phyloP scores from a whole-genome alignment of 2,329 filamentous ascomycete genomes.

The Mycosphaerella sp. region DNA sequence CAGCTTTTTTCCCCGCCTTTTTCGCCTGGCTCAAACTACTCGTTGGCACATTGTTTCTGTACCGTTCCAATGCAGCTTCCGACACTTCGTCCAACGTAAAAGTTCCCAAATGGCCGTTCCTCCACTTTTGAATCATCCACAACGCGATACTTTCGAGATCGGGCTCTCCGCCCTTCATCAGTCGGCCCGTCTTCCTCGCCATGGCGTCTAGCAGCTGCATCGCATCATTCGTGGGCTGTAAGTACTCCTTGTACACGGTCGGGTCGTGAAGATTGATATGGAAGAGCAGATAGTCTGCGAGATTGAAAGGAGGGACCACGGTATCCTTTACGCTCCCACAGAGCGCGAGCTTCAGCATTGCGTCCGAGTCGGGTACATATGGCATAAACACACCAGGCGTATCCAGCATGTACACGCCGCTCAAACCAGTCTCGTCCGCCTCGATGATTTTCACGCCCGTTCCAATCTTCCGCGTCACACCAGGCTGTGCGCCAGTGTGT shows the following conservation, averaged over 20 bases:
- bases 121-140: slow-evolving; percentile 77
- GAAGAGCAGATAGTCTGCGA: slow-evolving; percentile 88
- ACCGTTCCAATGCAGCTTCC: slow-evolving; percentile 52
- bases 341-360: slow-evolving; percentile 92
- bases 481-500: slow-evolving; percentile 76
- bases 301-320: slow-evolving; percentile 65
- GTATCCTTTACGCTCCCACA: slow-evolving; percentile 88
- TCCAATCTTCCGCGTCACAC: slow-evolving; percentile 78
- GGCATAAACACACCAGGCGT: slow-evolving; percentile 95
- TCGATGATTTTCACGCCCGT: slow-evolving; percentile 71
- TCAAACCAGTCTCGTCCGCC: slow-evolving; percentile 45
- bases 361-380: slow-evolving; percentile 74
- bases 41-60: slow-evolving; percentile 38
- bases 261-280: slow-evolving; percentile 66
- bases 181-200: slow-evolving; percentile 66
- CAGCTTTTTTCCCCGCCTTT: slow-evolving; percentile 56
- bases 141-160: slow-evolving; percentile 67
- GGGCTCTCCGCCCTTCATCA: slow-evolving; percentile 65
- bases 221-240: slow-evolving; percentile 77
- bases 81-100: slow-evolving; percentile 75
- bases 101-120: slow-evolving; percentile 64
- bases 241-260: slow-evolving; percentile 56
- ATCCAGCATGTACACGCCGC: slow-evolving; percentile 74
- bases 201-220: slow-evolving; percentile 62
- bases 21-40: slow-evolving; percentile 63